Conservation (phyloP, 2,329 filamentous ascomycete species). For the Dendrostoma leiphaemia region DNA sequence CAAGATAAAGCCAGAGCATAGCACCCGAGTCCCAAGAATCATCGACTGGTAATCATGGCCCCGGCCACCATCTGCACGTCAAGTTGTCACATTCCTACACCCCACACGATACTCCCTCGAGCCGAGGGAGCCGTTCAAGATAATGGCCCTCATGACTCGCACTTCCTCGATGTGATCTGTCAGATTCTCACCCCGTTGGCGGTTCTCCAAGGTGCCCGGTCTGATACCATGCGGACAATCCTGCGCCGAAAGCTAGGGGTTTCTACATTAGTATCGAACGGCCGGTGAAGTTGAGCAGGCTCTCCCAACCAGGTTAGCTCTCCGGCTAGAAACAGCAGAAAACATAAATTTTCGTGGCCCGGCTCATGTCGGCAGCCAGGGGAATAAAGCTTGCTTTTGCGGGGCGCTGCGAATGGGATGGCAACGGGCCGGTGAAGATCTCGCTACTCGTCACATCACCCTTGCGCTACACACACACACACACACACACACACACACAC, state of each 20-base stretch:
- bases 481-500: not conserved
- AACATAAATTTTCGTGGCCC: not conserved
- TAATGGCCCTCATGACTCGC: not conserved
- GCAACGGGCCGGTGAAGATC: not conserved
- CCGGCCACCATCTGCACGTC: not conserved
- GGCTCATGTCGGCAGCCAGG: not conserved
- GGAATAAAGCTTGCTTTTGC: not conserved
- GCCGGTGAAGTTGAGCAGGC: not conserved
- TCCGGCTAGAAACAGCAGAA: not conserved
- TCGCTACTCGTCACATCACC: not conserved
- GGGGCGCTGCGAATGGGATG: too few species aligned
- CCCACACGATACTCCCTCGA: not conserved
- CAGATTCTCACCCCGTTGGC: not conserved
- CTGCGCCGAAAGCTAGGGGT: not conserved
- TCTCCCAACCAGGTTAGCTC: not conserved
- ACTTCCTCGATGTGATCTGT: not conserved
- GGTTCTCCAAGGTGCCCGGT: not conserved
- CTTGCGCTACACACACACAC: too few species aligned
- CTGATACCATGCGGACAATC: not conserved
- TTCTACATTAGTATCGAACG: not conserved
- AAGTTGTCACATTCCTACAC: too few species aligned
- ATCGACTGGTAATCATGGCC: not conserved
- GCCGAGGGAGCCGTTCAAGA: not conserved
- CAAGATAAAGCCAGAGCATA: too few species aligned
- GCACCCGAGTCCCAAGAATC: not conserved